Evolutionary conservation across 371 early-diverging fungal species (phyloP).

Genomic region (Lichtheimia ramosa): DNA sequence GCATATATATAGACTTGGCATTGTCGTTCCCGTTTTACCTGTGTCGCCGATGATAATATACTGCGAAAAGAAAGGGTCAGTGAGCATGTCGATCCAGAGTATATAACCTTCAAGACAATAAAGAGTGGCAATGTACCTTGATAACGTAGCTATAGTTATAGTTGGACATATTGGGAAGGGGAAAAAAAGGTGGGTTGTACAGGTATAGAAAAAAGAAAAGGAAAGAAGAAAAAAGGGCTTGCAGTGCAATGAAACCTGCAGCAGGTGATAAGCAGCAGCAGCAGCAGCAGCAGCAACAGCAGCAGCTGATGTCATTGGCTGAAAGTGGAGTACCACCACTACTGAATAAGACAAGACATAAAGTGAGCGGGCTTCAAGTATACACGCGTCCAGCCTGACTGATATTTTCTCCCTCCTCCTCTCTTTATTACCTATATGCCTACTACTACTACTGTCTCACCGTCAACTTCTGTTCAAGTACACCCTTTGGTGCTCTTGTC

Average conservation of each 20-base stretch:
- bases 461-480: constrained; percentile 74
- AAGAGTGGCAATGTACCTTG: constrained; percentile 31
- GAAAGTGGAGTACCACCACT: too few relatives aligned
- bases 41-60: constrained; percentile 52
- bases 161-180: not conserved
- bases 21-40: constrained; percentile 19
- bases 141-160: constrained; percentile 34
- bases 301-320: constrained; percentile 4
- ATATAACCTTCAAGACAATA: not conserved
- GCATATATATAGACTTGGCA: too few relatives aligned
- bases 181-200: not conserved
- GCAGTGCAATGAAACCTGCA: too few relatives aligned
- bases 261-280: too few relatives aligned
- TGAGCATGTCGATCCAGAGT: not conserved
- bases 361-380: too few relatives aligned
- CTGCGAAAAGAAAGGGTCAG: constrained; percentile 13
- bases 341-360: too few relatives aligned
- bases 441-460: constrained; percentile 43
- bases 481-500: constrained; percentile 99
- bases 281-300: not conserved
- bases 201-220: not conserved
- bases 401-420: not conserved
- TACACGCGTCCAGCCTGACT: not conserved
- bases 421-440: constrained; percentile 21
- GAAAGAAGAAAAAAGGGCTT: not conserved